Conservation (phyloP, 257 asterid species). For the Nyctanthes arbortristis region DNA sequence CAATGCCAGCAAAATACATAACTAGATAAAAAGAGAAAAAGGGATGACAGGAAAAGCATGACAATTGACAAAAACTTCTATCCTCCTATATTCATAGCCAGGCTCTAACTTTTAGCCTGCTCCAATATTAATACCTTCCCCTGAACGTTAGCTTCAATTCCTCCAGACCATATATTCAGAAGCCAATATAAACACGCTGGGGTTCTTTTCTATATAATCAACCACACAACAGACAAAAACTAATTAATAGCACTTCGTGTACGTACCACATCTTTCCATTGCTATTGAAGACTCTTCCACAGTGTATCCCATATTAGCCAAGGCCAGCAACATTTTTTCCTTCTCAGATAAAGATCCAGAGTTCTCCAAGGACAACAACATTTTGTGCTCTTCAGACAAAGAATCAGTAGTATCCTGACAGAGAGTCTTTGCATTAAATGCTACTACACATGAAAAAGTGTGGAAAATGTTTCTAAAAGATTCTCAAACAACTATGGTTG, state of each 20-base stretch:
- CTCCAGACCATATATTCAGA: constrained; percentile 1
- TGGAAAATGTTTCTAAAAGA: constrained; percentile 1
- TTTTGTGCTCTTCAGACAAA: constrained; percentile 41
- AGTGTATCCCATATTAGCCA: constrained; percentile 64
- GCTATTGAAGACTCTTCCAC: constrained; percentile 56
- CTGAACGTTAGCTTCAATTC: constrained; percentile 1
- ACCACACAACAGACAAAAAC: constrained; percentile 10
- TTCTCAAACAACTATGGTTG: not conserved
- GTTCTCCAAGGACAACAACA: constrained; percentile 35
- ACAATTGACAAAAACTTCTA: not conserved
- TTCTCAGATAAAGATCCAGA: constrained; percentile 42
- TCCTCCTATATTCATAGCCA: not conserved
- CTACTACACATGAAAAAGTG: constrained; percentile 6
- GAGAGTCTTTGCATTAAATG: constrained; percentile 4
- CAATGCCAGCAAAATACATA: not conserved
- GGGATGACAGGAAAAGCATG: not conserved
- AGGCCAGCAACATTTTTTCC: constrained; percentile 34
- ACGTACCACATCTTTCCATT: constrained; percentile 63
- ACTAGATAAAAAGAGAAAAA: not conserved
- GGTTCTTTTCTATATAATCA: too few species aligned
- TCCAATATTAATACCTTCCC: not conserved
- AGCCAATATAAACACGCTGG: not conserved
- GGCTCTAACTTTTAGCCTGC: not conserved
- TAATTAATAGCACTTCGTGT: constrained; percentile 7
- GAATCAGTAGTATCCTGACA: constrained; percentile 32